Evolutionary conservation across 2,329 filamentous ascomycete genomes (phyloP).

Genomic region (Dothideomycetes sp.): DNA sequence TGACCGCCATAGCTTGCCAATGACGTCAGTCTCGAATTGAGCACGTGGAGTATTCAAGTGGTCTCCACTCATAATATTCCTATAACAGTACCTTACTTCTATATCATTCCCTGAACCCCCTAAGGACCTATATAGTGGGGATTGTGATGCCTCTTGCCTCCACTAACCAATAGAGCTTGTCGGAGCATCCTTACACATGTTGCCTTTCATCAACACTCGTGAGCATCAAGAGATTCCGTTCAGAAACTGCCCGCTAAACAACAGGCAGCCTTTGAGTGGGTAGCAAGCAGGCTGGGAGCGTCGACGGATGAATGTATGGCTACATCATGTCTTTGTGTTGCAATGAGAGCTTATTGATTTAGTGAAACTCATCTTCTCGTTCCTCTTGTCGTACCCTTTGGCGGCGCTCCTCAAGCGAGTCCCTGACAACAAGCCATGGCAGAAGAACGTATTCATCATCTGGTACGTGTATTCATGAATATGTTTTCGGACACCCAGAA

Average conservation of each 20-base stretch:
- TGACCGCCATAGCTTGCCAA: too few relatives aligned
- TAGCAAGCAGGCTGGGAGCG: constrained; percentile 46
- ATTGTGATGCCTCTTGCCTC: too few relatives aligned
- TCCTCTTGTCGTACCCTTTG: constrained; percentile 85
- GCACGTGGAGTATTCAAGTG: too few relatives aligned
- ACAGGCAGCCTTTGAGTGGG: constrained; percentile 48
- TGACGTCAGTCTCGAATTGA: too few relatives aligned
- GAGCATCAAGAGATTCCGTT: constrained; percentile 17
- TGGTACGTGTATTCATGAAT: constrained; percentile 35
- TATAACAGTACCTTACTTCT: too few relatives aligned
- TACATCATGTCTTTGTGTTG: too few relatives aligned
- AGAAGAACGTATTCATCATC: constrained; percentile 84
- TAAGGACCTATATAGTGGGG: too few relatives aligned
- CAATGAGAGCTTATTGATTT: constrained; percentile 10
- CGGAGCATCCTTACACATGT: too few relatives aligned
- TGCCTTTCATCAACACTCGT: constrained; percentile 55
- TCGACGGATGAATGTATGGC: constrained; percentile 53
- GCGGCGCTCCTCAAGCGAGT: constrained; percentile 81
- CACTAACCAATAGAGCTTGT: too few relatives aligned
- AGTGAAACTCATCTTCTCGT: constrained; percentile 91
- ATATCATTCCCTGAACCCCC: too few relatives aligned
- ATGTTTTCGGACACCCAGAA: not conserved
- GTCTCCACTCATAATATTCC: too few relatives aligned
- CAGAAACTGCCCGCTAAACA: constrained; percentile 4
- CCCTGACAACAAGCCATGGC: constrained; percentile 69